These are phyloP conservation scores for Penicillium robsamsonii DNA, from an alignment of 495 filamentous ascomycete species.

Conservation along the genomic window DNA sequence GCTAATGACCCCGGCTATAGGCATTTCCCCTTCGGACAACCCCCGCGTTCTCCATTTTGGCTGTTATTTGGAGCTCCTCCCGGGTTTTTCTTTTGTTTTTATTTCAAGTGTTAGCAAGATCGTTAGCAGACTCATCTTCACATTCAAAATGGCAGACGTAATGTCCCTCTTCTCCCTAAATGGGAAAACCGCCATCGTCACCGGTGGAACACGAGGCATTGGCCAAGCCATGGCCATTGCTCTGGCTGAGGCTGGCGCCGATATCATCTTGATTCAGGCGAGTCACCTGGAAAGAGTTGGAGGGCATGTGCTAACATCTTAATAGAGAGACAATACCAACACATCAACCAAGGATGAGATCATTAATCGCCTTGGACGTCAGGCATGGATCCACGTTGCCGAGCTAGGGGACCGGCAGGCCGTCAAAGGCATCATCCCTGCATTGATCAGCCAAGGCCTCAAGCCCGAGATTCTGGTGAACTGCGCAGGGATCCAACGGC, in stretches of 20 bases:
- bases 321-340: constrained; percentile 63
- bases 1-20: constrained; percentile 11
- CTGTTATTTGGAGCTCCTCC: neutral
- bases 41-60: constrained; percentile 5
- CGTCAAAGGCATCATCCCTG: constrained; percentile 61
- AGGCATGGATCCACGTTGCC: constrained; percentile 64
- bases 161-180: constrained; percentile 45
- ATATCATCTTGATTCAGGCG: constrained; percentile 65
- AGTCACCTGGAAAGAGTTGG: neutral
- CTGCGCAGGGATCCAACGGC: constrained; percentile 80
- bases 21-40: neutral
- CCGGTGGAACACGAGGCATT: constrained; percentile 85
- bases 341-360: constrained; percentile 58
- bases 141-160: constrained; percentile 29
- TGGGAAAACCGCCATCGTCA: constrained; percentile 74
- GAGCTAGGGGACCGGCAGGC: constrained; percentile 65
- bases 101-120: no score
- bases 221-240: constrained; percentile 81
- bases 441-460: constrained; percentile 56
- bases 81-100: neutral
- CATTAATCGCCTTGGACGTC: constrained; percentile 64
- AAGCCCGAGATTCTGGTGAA: constrained; percentile 74
- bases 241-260: constrained; percentile 79
- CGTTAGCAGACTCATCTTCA: neutral
- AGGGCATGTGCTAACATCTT: neutral